phyloP scores from a whole-genome alignment of 1,284 basidiomycete genomes.

The Cryptococcus sp. region DNA sequence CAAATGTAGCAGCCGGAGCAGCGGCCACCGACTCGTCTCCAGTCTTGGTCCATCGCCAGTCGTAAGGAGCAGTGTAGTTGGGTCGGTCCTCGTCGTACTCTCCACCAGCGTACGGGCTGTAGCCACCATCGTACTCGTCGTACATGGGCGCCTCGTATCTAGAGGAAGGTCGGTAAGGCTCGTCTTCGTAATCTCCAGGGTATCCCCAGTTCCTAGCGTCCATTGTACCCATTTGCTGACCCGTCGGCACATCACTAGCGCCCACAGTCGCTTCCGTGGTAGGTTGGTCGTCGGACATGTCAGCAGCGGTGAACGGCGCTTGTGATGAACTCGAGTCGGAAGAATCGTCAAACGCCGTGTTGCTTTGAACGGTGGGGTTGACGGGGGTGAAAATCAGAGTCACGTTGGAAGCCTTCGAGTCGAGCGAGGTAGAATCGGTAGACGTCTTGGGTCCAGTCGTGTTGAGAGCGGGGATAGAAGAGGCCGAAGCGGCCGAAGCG shows the following conservation, averaged over 20 bases:
- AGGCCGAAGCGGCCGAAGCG: constrained; percentile 5
- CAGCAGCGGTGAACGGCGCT: too few species aligned
- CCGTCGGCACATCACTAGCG: too few species aligned
- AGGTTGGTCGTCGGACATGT: too few species aligned
- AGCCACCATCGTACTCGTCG: not conserved
- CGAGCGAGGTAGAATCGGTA: constrained; percentile 15
- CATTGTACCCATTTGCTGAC: not conserved
- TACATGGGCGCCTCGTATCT: not conserved
- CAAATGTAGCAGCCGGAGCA: not conserved
- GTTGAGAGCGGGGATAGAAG: constrained; percentile 34
- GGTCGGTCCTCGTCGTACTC: not conserved
- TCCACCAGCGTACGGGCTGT: not conserved
- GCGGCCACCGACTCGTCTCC: not conserved
- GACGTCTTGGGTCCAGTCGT: constrained; percentile 13
- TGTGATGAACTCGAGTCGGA: too few species aligned
- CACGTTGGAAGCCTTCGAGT: constrained; percentile 20
- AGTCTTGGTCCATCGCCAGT: constrained; percentile 6
- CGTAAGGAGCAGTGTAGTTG: not conserved
- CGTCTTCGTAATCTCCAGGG: not conserved
- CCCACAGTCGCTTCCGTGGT: too few species aligned
- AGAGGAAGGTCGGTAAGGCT: not conserved
- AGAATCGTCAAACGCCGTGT: not conserved
- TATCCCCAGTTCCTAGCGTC: not conserved
- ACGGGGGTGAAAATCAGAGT: constrained; percentile 29
- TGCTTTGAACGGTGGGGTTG: constrained; percentile 9